Percentiles rank a stretch among this genome's conserved stretches.
Conservation (phyloP, 1,284 basidiomycete genomes). For the Tilletia horrida region DNA sequence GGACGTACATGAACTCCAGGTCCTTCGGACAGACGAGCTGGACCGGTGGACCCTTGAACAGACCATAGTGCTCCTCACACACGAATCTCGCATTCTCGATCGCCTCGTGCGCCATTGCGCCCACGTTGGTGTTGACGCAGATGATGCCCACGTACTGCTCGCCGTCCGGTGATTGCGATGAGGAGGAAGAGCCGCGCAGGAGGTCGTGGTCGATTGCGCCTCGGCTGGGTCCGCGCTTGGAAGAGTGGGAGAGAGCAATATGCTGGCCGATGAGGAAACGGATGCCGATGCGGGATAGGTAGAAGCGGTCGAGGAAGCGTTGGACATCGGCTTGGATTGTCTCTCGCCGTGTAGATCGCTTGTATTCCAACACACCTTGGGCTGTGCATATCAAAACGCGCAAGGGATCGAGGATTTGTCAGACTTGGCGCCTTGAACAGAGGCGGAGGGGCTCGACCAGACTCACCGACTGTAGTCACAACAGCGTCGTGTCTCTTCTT, state of each 20-base stretch:
- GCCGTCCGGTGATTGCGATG: background rate
- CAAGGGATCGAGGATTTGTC: no score
- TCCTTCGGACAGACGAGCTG: constrained; percentile 89
- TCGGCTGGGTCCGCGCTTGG: background rate
- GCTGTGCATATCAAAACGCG: constrained; percentile 28
- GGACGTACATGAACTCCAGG: constrained; percentile 90
- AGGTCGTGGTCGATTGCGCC: constrained; percentile 9
- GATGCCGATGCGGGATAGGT: constrained; percentile 83
- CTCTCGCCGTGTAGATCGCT: constrained; percentile 57
- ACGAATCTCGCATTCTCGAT: constrained; percentile 98
- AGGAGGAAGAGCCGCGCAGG: constrained; percentile 28
- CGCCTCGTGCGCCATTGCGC: constrained; percentile 69
- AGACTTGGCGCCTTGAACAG: no score
- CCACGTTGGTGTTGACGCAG: constrained; percentile 73
- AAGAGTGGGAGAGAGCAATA: constrained; percentile 47
- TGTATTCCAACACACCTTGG: constrained; percentile 72
- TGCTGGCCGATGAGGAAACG: constrained; percentile 55
- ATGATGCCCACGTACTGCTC: constrained; percentile 94
- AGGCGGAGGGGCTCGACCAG: no score
- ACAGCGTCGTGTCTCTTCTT: constrained; percentile 95
- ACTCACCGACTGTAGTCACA: constrained; percentile 77
- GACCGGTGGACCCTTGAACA: constrained; percentile 94
- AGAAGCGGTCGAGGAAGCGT: constrained; percentile 93
- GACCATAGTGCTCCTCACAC: constrained; percentile 83
- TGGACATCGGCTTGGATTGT: constrained; percentile 80